Conservation (phyloP, 2,329 filamentous ascomycete genomes). For the Arachnomyces sp. region DNA sequence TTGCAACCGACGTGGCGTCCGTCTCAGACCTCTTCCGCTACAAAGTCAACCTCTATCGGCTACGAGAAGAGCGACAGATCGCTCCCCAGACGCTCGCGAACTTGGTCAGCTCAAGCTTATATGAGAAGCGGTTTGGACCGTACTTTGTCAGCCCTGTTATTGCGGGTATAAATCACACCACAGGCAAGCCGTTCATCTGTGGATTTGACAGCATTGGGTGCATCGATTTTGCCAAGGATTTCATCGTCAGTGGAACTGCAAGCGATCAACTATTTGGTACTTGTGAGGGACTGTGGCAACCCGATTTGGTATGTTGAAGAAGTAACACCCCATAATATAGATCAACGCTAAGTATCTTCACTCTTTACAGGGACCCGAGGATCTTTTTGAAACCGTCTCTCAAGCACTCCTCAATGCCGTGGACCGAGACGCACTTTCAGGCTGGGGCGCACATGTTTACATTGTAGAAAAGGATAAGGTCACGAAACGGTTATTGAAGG, state of each 20-base stretch:
- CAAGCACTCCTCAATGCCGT: slow-evolving; percentile 93
- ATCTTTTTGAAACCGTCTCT: slow-evolving; percentile 96
- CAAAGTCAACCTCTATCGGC: slow-evolving; percentile 99
- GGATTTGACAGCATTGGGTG: slow-evolving; percentile 98
- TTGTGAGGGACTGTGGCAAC: slow-evolving; percentile 96
- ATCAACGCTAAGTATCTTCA: not conserved
- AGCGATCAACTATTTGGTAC: slow-evolving; percentile 98
- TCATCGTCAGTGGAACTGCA: slow-evolving; percentile 93
- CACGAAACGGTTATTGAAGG: slow-evolving; percentile 96
- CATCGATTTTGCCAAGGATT: slow-evolving; percentile 99
- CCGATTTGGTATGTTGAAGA: slow-evolving; percentile 67
- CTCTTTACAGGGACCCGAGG: slow-evolving; percentile 65
- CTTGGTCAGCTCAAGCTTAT: slow-evolving; percentile 81
- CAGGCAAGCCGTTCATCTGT: slow-evolving; percentile 92
- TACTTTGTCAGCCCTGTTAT: slow-evolving; percentile 95
- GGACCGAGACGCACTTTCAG: slow-evolving; percentile 90
- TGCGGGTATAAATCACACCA: slow-evolving; percentile 89
- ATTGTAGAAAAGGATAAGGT: slow-evolving; percentile 99
- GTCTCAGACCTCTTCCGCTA: slow-evolving; percentile 97
- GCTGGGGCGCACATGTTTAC: slow-evolving; percentile 98
- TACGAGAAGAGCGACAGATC: slow-evolving; percentile 96
- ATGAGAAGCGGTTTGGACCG: slow-evolving; percentile 92
- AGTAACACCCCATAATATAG: no score
- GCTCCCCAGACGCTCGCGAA: slow-evolving; percentile 92
- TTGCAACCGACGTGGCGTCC: slow-evolving; percentile 91